Evolutionary conservation across 1,139 yeast species (phyloP).

Genomic region (Saccharomyces hybrid): DNA sequence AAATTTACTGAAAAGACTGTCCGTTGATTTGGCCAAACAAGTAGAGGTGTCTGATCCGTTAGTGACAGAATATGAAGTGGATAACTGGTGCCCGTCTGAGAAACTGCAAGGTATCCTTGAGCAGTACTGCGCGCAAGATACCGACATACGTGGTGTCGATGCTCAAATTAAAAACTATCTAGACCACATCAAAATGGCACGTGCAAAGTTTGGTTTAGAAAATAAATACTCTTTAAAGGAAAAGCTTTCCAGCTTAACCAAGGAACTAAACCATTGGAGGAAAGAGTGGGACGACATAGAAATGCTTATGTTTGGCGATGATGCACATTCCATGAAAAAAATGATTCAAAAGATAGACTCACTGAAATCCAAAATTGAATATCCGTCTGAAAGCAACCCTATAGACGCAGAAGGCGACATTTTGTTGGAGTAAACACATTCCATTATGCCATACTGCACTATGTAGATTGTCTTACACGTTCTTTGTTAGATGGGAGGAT

Average conservation of each 20-base stretch:
- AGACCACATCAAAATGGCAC: constrained; percentile 25
- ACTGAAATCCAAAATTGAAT: constrained; percentile 8
- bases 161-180: constrained; percentile 19
- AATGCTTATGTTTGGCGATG: constrained; percentile 28
- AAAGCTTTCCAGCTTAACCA: constrained; percentile 16
- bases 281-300: constrained; percentile 29
- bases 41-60: constrained; percentile 20
- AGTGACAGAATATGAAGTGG: constrained; percentile 16
- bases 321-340: constrained; percentile 24
- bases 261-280: constrained; percentile 28
- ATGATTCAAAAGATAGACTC: constrained; percentile 22
- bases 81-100: constrained; percentile 21
- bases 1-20: constrained; percentile 22
- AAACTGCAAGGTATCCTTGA: constrained; percentile 20
- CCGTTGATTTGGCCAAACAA: constrained; percentile 25
- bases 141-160: constrained; percentile 13
- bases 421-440: background rate
- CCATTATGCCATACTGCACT: background rate
- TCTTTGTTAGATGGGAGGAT: background rate
- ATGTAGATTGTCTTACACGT: background rate
- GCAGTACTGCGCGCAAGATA: constrained; percentile 12
- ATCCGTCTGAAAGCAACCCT: background rate
- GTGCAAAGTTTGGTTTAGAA: constrained; percentile 28
- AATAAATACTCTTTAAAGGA: constrained; percentile 26
- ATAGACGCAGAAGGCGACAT: background rate